phyloP scores from a whole-genome alignment of 2,329 filamentous ascomycete genomes.

The Aspergillus melleus region DNA sequence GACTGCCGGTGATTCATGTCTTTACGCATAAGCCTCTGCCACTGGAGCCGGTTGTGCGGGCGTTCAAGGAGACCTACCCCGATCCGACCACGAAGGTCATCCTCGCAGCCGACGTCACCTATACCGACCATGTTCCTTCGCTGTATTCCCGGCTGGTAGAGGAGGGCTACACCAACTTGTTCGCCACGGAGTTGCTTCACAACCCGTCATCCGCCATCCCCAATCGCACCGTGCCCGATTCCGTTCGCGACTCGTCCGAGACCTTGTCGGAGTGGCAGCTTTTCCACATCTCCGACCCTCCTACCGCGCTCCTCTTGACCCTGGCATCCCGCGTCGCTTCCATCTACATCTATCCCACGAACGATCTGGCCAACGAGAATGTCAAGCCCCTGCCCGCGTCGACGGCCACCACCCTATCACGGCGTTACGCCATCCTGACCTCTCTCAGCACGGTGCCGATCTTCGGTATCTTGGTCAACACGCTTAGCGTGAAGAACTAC shows the following conservation, averaged over 20 bases:
- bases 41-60: constrained; percentile 55
- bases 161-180: constrained; percentile 68
- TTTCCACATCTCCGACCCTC: constrained; percentile 82
- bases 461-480: constrained; percentile 95
- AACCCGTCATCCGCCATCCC: constrained; percentile 79
- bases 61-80: constrained; percentile 69
- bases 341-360: constrained; percentile 74
- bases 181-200: constrained; percentile 71
- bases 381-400: constrained; percentile 49
- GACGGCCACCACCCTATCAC: constrained; percentile 65
- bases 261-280: constrained; percentile 67
- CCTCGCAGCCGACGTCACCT: constrained; percentile 87
- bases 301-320: constrained; percentile 79
- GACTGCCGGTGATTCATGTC: constrained; percentile 85
- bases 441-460: constrained; percentile 77
- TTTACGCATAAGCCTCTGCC: constrained; percentile 76
- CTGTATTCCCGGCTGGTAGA: constrained; percentile 58
- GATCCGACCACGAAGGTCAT: constrained; percentile 66
- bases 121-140: constrained; percentile 68
- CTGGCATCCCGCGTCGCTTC: constrained; percentile 78
- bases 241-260: constrained; percentile 46
- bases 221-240: constrained; percentile 69
- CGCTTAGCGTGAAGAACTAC: constrained; percentile 88
- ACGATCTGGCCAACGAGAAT: constrained; percentile 26
- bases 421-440: constrained; percentile 85